Conservation (phyloP, 257 asterid genomes). For the Nyctanthes arbortristis region DNA sequence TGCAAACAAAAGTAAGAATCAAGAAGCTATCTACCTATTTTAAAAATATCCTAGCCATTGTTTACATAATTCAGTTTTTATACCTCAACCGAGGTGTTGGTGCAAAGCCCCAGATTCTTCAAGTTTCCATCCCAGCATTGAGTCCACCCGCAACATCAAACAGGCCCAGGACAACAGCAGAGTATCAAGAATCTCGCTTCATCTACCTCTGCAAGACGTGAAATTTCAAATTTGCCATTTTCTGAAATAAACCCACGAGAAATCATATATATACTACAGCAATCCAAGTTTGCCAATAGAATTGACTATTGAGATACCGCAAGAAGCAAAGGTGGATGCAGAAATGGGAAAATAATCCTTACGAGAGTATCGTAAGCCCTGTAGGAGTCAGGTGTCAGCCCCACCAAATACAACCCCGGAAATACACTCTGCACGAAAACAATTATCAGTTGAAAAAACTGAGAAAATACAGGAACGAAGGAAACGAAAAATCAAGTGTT, state of each 20-base stretch:
- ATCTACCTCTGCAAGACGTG: conserved; percentile 27
- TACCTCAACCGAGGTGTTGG: conserved; percentile 27
- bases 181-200: conserved; percentile 14
- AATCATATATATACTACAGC: conserved; percentile 3
- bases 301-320: too few relatives aligned
- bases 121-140: conserved; percentile 24
- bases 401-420: conserved; percentile 76
- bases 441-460: not conserved
- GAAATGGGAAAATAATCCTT: conserved; percentile 13
- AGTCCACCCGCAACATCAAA: conserved; percentile 15
- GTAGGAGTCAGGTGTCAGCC: conserved; percentile 61
- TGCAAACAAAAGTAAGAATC: conserved; percentile 20
- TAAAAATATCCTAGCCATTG: conserved; percentile 13
- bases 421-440: conserved; percentile 48
- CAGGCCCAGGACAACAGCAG: conserved; percentile 12
- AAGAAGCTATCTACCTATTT: too few relatives aligned
- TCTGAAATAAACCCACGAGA: conserved; percentile 11
- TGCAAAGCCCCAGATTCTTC: conserved; percentile 11
- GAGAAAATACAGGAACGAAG: not conserved
- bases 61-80: conserved; percentile 27
- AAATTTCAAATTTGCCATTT: conserved; percentile 5
- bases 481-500: not conserved
- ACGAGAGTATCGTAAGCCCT: conserved; percentile 55
- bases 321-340: too few relatives aligned
- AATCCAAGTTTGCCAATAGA: not conserved